Evolutionary conservation across 257 asterid species (phyloP).

Genomic region (Leonotis leonurus): DNA sequence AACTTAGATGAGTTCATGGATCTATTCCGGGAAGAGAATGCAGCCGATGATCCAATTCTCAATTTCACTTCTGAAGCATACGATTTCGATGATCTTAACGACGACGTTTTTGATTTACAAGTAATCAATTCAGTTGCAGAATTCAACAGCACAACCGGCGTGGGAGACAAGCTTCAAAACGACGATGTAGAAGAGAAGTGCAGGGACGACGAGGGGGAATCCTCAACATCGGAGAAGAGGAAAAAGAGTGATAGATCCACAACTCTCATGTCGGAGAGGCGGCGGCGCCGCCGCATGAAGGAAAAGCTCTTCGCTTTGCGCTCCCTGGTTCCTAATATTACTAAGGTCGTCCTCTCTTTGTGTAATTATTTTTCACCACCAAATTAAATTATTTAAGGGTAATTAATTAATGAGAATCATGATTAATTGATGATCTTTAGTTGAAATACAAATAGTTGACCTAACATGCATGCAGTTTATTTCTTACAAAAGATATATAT

Average conservation of each 20-base stretch:
- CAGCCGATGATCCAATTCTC: conserved; percentile 11
- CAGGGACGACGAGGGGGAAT: conserved; percentile 22
- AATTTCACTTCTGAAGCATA: conserved; percentile 17
- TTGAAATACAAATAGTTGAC: no score
- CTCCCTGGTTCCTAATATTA: conserved; percentile 72
- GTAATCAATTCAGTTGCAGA: background rate
- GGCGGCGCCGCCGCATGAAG: conserved; percentile 77
- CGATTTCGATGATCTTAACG: conserved; percentile 19
- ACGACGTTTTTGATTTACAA: conserved; percentile 7
- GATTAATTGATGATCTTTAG: no score
- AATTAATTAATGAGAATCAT: no score
- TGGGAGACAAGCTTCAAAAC: background rate
- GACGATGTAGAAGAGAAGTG: conserved; percentile 14
- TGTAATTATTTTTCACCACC: no score
- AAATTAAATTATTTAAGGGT: no score
- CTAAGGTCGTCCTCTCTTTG: conserved; percentile 40
- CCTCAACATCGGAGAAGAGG: conserved; percentile 20
- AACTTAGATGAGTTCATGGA: conserved; percentile 41
- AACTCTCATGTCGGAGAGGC: conserved; percentile 61
- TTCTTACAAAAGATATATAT: background rate
- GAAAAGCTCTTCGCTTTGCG: conserved; percentile 72
- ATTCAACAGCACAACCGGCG: background rate
- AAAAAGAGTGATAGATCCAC: conserved; percentile 46
- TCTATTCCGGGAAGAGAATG: conserved; percentile 35
- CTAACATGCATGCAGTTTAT: background rate